Evolutionary conservation across 441 rosid genomes (phyloP), one percentile per base, ranked within the genome.

Genomic region (Bocquillonia castaneifolia): DNA sequence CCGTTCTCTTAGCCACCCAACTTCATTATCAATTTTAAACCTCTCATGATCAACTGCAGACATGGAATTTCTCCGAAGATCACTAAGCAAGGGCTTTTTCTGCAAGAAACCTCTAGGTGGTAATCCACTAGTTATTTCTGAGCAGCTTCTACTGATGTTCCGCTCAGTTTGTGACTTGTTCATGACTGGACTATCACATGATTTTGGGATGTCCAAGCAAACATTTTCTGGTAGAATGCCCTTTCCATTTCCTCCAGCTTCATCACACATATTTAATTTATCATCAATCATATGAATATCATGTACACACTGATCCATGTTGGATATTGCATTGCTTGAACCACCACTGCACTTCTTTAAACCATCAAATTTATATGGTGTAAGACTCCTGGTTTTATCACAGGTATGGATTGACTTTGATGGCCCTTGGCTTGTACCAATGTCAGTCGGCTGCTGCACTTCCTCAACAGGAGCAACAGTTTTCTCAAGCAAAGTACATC

Each of bases 41-140:
- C 87, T 84, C 74, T 87, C 96, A 72, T 73, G 71, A 75, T 91
- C 97, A 52, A 85, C 77, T 61, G 83, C 82, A 70, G 97, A 86
- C 91, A 87, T 87, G 34, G 97, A 89, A 69, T 89, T 82, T 73
- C 96, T 83, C 36, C 86, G 82, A 31, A 83, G 70, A 77, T 61
- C 74, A 40, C 79, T 67, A 63, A 73, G 76, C 69, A 62, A 55
- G 45, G 68, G 55, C 59, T 76, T 76, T 13, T 77, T 63, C 26
- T 72, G 76, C 9, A 68, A 68, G 74, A 73, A 58, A 71, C 69
- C 74, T 23, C 72, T 20, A 8, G 71, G 80, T 48, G 81, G 82
- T 53, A 82, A 67, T 60, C 73, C 72, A 68, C 64, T 72, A 59
- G 79, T 66, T 64, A 79, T 61, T 18, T 84, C 88, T 55, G 83